Evolutionary conservation across 2,329 filamentous ascomycete species (phyloP).

Genomic region (Ophiocordyceps camponoti-floridani): DNA sequence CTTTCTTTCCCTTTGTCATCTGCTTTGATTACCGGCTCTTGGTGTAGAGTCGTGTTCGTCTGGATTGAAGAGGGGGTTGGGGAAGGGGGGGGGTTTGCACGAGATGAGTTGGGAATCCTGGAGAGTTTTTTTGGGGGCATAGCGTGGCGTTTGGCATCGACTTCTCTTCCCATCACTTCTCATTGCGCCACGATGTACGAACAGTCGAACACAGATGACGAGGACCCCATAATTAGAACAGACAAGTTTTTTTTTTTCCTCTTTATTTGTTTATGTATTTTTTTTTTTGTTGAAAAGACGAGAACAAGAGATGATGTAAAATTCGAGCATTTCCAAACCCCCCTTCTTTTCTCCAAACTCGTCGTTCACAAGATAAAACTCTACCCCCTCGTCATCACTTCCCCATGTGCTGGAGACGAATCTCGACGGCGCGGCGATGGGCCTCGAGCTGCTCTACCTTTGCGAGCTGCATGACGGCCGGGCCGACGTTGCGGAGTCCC

Average conservation of each 20-base stretch:
- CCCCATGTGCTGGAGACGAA: conserved; percentile 44
- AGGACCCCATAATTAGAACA: no score
- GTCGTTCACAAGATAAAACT: neutral
- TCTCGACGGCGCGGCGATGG: conserved; percentile 76
- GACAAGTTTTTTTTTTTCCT: no score
- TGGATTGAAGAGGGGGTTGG: neutral
- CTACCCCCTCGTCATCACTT: conserved; percentile 5
- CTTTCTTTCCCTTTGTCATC: no score
- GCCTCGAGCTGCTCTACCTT: conserved; percentile 90
- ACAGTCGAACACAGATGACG: no score
- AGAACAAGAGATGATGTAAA: neutral
- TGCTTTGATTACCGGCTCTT: no score
- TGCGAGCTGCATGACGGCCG: conserved; percentile 85
- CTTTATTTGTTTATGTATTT: no score
- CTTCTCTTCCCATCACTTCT: no score
- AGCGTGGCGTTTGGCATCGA: conserved; percentile 15
- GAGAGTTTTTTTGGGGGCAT: conserved; percentile 7
- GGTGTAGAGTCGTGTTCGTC: no score
- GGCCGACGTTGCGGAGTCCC: conserved; percentile 69
- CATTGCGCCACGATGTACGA: no score
- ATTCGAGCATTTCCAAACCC: neutral
- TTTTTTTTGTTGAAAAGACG: neutral
- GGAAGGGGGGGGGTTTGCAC: neutral
- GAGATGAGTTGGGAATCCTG: neutral
- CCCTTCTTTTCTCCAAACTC: neutral